These are phyloP conservation scores for Gnomoniopsis smithogilvyi DNA, from an alignment of 2,329 filamentous ascomycete species.

Conservation along the genomic window DNA sequence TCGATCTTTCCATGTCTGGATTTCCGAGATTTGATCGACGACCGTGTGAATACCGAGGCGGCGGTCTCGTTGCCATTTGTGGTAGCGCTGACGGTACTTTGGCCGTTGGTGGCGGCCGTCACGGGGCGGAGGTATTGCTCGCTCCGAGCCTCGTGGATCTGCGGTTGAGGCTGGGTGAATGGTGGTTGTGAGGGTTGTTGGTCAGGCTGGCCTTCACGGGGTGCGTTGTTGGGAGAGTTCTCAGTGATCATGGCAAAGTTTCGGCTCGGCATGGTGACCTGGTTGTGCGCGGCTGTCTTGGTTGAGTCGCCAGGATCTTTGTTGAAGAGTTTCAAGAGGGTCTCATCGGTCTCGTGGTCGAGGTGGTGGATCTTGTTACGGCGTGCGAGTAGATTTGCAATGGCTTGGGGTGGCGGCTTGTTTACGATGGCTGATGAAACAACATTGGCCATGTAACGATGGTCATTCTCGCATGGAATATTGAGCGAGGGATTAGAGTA, in stretches of 20 bases:
- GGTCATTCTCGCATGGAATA: constrained; percentile 76
- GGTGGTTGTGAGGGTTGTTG: constrained; percentile 7
- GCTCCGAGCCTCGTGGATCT: constrained; percentile 2
- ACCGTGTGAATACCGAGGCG: neutral
- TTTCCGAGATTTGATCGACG: constrained; percentile 9
- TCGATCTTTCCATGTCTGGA: constrained; percentile 31
- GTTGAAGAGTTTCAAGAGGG: constrained; percentile 88
- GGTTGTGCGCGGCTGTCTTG: constrained; percentile 74
- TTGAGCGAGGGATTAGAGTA: constrained; percentile 83
- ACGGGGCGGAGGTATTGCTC: neutral
- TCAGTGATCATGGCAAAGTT: constrained; percentile 92
- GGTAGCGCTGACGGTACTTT: neutral
- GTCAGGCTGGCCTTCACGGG: constrained; percentile 10
- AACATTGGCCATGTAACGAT: constrained; percentile 93
- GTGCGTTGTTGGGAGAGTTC: constrained; percentile 63
- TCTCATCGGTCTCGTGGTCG: constrained; percentile 77
- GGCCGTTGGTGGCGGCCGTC: constrained; percentile 15
- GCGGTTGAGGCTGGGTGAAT: neutral
- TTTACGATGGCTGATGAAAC: constrained; percentile 95
- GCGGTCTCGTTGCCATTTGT: constrained; percentile 5
- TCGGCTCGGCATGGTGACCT: constrained; percentile 85
- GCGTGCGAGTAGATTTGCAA: constrained; percentile 87
- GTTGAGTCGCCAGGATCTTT: constrained; percentile 75
- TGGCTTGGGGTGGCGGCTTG: constrained; percentile 80
- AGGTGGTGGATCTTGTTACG: constrained; percentile 80